These are phyloP conservation scores for Heliamphora pulchella DNA, from an alignment of 179 eudicot species.

Conservation along the genomic window DNA sequence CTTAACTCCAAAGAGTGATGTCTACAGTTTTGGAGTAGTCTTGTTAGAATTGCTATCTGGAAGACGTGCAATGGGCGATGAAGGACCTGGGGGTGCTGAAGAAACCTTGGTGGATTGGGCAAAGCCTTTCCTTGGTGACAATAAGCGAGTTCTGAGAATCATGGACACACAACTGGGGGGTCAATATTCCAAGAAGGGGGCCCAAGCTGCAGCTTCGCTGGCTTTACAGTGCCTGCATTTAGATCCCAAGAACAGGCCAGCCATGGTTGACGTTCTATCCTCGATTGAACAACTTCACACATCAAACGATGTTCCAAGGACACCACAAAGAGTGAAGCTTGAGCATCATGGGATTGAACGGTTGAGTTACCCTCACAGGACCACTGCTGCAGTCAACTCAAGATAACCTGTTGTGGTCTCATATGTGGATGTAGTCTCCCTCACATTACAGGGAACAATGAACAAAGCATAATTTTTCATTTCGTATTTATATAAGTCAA, in stretches of 20 bases:
- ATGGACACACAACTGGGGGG: slow-evolving; percentile 56
- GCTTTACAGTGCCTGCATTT: slow-evolving; percentile 36
- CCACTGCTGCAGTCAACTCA: background rate
- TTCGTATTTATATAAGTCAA: background rate
- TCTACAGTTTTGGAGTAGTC: slow-evolving; percentile 57
- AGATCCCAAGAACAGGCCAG: slow-evolving; percentile 44
- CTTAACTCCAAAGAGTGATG: slow-evolving; percentile 52
- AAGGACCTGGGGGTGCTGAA: slow-evolving; percentile 19
- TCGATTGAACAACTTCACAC: slow-evolving; percentile 24
- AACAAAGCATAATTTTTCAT: background rate
- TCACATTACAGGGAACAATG: background rate
- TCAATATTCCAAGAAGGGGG: slow-evolving; percentile 46
- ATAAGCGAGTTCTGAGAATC: slow-evolving; percentile 35
- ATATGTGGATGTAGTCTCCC: background rate
- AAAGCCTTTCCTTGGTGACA: slow-evolving; percentile 38
- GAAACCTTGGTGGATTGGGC: slow-evolving; percentile 56
- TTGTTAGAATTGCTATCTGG: slow-evolving; percentile 50
- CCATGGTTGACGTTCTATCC: slow-evolving; percentile 33
- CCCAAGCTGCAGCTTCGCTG: slow-evolving; percentile 32
- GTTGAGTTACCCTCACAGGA: background rate
- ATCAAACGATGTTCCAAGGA: slow-evolving; percentile 23
- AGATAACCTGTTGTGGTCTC: background rate
- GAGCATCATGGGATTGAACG: background rate
- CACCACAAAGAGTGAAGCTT: background rate
- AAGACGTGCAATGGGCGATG: slow-evolving; percentile 38